Conservation (phyloP, 2,329 filamentous ascomycete genomes). For the Fonsecaea nubica region DNA sequence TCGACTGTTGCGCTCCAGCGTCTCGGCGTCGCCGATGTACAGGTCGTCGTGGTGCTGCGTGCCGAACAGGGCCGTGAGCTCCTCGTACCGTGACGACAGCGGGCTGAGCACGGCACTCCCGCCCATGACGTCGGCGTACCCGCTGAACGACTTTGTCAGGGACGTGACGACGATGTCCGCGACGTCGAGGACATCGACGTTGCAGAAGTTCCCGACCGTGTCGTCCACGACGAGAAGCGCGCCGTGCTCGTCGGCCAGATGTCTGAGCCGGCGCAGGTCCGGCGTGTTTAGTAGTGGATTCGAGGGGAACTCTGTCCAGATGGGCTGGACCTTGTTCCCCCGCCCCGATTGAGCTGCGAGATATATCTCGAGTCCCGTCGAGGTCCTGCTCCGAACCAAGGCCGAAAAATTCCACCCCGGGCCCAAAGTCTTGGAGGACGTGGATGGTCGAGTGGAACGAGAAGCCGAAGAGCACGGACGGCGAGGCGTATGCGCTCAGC, state of each 20-base stretch:
- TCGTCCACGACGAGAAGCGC: constrained; percentile 48
- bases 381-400: constrained; percentile 53
- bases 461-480: constrained; percentile 57
- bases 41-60: constrained; percentile 36
- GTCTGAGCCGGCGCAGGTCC: constrained; percentile 50
- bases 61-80: constrained; percentile 43
- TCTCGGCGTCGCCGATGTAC: constrained; percentile 39
- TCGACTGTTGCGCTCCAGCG: constrained; percentile 39
- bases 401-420: constrained; percentile 57
- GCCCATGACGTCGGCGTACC: constrained; percentile 62
- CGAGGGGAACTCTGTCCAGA: constrained; percentile 56
- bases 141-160: constrained; percentile 66
- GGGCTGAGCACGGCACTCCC: constrained; percentile 61
- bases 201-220: constrained; percentile 47
- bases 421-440: constrained; percentile 53
- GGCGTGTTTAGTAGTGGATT: constrained; percentile 56
- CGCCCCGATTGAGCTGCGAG: constrained; percentile 44
- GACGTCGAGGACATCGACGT: constrained; percentile 54
- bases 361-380: constrained; percentile 60
- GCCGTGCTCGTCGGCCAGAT: constrained; percentile 49
- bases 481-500: constrained; percentile 44
- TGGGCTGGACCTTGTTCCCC: constrained; percentile 45
- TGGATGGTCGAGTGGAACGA: constrained; percentile 60
- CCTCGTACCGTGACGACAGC: constrained; percentile 49
- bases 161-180: constrained; percentile 61